Evolutionary conservation across 2,329 filamentous ascomycete species (phyloP).

Genomic region (Fusarium denticulatum): DNA sequence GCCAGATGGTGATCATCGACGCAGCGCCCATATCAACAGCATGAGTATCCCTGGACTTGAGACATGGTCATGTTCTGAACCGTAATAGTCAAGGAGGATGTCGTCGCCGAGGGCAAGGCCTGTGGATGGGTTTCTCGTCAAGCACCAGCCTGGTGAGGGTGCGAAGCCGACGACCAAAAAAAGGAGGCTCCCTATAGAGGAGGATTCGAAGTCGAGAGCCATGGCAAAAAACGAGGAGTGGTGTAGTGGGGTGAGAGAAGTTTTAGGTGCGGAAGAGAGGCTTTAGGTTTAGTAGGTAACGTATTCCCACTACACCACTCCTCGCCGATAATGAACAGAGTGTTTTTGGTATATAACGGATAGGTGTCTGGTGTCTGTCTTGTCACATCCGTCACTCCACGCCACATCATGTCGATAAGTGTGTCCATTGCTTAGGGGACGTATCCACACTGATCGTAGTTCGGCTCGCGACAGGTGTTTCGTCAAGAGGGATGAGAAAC

Average conservation of each 20-base stretch:
- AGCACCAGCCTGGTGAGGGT: background rate
- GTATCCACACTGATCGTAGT: too few relatives aligned
- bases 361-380: background rate
- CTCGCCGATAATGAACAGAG: background rate
- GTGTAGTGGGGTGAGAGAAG: background rate
- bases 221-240: background rate
- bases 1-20: too few relatives aligned
- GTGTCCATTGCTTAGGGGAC: too few relatives aligned
- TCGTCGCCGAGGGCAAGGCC: accelerated
- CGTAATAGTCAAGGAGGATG: too few relatives aligned
- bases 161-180: background rate
- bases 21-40: too few relatives aligned
- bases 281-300: background rate
- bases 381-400: too few relatives aligned
- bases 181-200: accelerated
- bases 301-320: background rate
- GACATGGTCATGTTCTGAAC: too few relatives aligned
- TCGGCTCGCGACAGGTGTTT: too few relatives aligned
- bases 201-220: background rate
- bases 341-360: background rate
- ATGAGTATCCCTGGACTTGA: too few relatives aligned
- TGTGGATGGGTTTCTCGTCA: background rate
- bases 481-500: too few relatives aligned
- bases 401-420: too few relatives aligned
- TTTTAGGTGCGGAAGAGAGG: constrained; percentile 2